Base-by-base conservation (phyloP, 2,329 filamentous ascomycete species). In the Talaromyces sp. region DNA sequence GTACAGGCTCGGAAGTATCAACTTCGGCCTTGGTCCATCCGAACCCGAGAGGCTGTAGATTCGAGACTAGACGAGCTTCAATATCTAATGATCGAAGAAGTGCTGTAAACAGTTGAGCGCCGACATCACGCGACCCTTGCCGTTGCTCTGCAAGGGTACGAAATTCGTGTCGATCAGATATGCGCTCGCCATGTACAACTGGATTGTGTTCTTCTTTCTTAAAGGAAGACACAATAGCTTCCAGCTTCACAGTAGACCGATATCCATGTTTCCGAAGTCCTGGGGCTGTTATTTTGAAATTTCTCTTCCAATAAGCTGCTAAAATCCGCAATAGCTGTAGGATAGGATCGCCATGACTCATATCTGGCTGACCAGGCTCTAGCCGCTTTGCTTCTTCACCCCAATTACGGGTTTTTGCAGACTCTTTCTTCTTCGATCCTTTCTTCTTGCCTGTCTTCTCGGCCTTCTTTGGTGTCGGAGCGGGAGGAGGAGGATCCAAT, bases 181-280 rank as follows among this genome's bases (percentile, higher is more conserved):
- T 86, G 13, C 86, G 84, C 78, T 98, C 95, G 0, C 94, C 94
- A 73, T 94, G 92, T 5, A 80, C 80, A 54, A 86, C 82, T 0
- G 83, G 77, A 69, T 95, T 85, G 65, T 87, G 81, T 0, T 82
- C 80, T 58, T 89, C 85, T 13, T 88, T 84, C 36, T 86, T 84
- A 75, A 90, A 92, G 0, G 86, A 88, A 36, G 89, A 88, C 6
- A 90, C 87, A 67, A 95, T 83, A n/a, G 88, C 85, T 70, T 92
- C 89, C 1, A 97, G 80, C 27, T 87, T 84, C 70, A 89, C 84
- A n/a, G 92, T 84, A 0, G 90, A 84, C 81, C 94, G 90, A 74
- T 98, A 98, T 0, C 95, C 95, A 74, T 87, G 85, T 79, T 98
- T 99, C n/a, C 93, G 86, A 25, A 98, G 73, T 0, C 91, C 92